phyloP scores from a whole-genome alignment of 176 grass and related monocot species.

The Ensete glaucum region DNA sequence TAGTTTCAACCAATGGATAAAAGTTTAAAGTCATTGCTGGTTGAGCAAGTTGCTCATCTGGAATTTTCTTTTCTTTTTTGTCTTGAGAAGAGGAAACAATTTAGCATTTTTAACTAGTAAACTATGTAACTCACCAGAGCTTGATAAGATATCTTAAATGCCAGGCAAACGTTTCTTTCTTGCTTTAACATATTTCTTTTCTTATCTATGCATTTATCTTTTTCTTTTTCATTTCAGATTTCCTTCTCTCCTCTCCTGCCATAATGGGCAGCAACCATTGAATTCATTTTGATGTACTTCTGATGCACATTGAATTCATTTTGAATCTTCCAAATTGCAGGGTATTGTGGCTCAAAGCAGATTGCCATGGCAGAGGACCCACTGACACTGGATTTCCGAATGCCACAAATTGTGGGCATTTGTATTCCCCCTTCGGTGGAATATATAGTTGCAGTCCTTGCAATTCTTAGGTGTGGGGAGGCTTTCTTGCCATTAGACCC shows the following conservation, averaged over 20 bases:
- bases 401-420: slow-evolving; percentile 45
- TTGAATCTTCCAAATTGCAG: not conserved
- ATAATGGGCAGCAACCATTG: not conserved
- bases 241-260: not conserved
- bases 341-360: not conserved
- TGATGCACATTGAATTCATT: not conserved
- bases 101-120: too few relatives aligned
- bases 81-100: too few relatives aligned
- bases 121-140: too few relatives aligned
- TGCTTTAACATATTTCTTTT: too few relatives aligned
- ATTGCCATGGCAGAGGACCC: slow-evolving; percentile 1
- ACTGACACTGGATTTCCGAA: slow-evolving; percentile 9
- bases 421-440: slow-evolving; percentile 53
- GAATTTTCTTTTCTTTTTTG: too few relatives aligned
- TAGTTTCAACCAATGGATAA: too few relatives aligned
- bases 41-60: too few relatives aligned
- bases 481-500: slow-evolving; percentile 86
- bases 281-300: not conserved
- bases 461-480: slow-evolving; percentile 55
- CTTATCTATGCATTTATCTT: too few relatives aligned
- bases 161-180: too few relatives aligned
- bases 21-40: too few relatives aligned
- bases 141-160: too few relatives aligned
- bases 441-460: slow-evolving; percentile 52
- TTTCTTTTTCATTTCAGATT: not conserved